These are phyloP conservation scores for Eucalyptus microcorys DNA, from an alignment of 345 rosid species.

Conservation along the genomic window DNA sequence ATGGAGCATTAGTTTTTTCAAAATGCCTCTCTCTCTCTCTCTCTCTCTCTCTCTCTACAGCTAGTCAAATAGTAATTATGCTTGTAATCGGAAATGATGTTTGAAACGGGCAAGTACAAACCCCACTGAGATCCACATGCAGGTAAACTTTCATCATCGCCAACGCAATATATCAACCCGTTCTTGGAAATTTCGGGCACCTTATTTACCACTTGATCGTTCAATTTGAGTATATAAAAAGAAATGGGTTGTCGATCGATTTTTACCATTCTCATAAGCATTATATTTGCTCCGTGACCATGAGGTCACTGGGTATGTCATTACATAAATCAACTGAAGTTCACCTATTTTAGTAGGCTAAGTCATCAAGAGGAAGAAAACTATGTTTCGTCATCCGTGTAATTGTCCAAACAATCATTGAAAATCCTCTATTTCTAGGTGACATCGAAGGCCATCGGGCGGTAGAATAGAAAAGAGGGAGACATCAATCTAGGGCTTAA, in stretches of 20 bases:
- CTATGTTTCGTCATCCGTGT: background rate
- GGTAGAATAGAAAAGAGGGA: background rate
- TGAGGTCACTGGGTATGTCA: background rate
- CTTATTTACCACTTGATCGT: background rate
- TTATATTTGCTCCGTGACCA: background rate
- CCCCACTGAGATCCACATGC: background rate
- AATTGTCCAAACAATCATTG: background rate
- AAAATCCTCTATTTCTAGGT: background rate
- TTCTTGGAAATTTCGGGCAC: background rate
- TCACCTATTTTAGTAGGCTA: background rate
- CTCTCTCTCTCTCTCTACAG: background rate
- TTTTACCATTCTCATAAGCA: background rate
- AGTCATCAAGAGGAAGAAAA: background rate
- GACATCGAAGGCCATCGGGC: background rate
- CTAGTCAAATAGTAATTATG: background rate
- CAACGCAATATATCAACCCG: background rate
- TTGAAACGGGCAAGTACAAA: background rate
- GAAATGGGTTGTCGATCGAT: background rate
- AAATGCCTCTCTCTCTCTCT: background rate
- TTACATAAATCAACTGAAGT: background rate
- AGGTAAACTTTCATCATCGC: background rate
- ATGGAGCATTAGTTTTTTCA: background rate
- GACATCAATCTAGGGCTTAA: background rate
- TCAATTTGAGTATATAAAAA: background rate
- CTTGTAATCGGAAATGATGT: too few species aligned